Percentiles rank a stretch among this genome's conserved stretches.
These are phyloP conservation scores for Cryphonectria nitschkei DNA, from an alignment of 2,329 filamentous ascomycete species.

Conservation along the genomic window DNA sequence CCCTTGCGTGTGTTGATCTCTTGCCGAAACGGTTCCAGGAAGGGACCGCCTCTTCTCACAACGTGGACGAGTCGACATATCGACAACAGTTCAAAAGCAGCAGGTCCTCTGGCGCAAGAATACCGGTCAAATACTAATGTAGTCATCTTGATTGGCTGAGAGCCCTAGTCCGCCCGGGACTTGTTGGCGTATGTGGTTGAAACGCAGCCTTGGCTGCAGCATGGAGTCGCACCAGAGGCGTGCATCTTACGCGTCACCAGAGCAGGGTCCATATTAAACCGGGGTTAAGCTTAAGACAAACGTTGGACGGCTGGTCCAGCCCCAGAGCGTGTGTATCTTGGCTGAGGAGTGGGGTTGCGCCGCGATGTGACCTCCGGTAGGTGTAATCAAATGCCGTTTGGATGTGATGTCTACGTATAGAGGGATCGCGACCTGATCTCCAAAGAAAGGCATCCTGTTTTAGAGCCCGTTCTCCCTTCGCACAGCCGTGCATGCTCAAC, in stretches of 20 bases:
- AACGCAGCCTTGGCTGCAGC: constrained; percentile 15
- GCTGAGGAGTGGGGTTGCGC: too few species aligned
- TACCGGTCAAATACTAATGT: neutral
- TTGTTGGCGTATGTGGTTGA: neutral
- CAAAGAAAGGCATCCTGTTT: neutral
- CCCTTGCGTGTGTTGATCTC: neutral
- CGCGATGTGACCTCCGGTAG: constrained; percentile 1
- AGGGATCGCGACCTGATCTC: neutral
- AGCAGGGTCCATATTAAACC: neutral
- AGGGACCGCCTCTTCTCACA: neutral
- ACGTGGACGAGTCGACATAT: neutral
- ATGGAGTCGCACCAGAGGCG: constrained; percentile 5
- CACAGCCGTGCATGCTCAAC: neutral
- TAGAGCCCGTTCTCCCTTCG: neutral
- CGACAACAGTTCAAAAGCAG: constrained; percentile 3
- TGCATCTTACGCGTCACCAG: constrained; percentile 13
- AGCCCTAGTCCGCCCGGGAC: neutral
- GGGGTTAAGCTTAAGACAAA: constrained; percentile 11
- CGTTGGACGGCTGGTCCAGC: neutral
- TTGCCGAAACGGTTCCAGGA: neutral
- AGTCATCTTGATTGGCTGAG: neutral
- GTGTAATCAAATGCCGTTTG: neutral
- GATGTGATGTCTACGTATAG: neutral
- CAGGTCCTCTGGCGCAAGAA: constrained; percentile 4
- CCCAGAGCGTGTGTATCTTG: neutral